Conservation (phyloP, 371 early-diverging fungal species). For the Mucor indicus region DNA sequence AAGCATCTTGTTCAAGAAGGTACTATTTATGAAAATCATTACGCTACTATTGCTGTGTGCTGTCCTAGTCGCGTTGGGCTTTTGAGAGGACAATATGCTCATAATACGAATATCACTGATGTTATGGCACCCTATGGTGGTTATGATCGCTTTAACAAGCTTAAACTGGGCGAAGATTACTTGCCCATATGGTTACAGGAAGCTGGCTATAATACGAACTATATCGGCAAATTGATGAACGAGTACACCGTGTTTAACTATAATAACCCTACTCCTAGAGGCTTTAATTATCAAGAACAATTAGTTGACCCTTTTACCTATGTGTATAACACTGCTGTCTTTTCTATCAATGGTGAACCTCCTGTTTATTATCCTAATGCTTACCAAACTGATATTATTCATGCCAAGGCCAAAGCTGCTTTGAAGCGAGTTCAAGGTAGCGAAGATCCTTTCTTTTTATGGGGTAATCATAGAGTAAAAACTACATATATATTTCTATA, state of each 20-base stretch:
- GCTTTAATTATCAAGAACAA: conserved; percentile 49
- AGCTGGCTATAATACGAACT: conserved; percentile 62
- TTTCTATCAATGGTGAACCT: conserved; percentile 54
- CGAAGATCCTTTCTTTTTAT: conserved; percentile 57
- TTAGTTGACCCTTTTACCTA: conserved; percentile 63
- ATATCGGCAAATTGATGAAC: conserved; percentile 68
- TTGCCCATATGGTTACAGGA: conserved; percentile 45
- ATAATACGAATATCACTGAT: conserved; percentile 59
- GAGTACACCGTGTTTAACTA: conserved; percentile 43
- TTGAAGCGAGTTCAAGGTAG: conserved; percentile 40
- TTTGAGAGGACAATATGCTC: conserved; percentile 59
- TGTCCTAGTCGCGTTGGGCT: conserved; percentile 64
- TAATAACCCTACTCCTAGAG: conserved; percentile 34
- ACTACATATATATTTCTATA: no score
- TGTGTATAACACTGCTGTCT: conserved; percentile 55
- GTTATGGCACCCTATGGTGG: conserved; percentile 59
- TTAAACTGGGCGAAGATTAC: conserved; percentile 47
- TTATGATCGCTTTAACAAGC: conserved; percentile 47
- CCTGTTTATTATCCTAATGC: conserved; percentile 44
- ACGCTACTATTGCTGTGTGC: conserved; percentile 62
- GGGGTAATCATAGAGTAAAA: no score
- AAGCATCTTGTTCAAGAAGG: conserved; percentile 60
- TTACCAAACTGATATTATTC: conserved; percentile 64
- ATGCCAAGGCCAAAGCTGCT: conserved; percentile 51
- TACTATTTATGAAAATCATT: conserved; percentile 57